These are phyloP conservation scores for Puccinia novopanici DNA, from an alignment of 1,284 basidiomycete species.

Conservation along the genomic window DNA sequence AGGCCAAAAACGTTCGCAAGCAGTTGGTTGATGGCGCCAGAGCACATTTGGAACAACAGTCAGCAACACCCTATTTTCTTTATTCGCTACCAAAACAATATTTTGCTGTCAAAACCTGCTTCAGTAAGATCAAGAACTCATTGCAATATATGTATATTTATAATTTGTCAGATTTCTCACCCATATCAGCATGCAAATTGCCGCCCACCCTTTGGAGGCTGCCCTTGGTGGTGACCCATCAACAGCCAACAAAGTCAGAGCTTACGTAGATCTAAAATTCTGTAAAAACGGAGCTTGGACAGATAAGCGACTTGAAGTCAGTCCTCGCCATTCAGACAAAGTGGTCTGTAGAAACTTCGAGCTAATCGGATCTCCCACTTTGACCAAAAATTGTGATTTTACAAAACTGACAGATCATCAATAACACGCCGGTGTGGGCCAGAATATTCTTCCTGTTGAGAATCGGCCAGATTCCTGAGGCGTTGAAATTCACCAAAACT, in stretches of 20 bases:
- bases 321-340: constrained; percentile 53
- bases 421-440: constrained; percentile 87
- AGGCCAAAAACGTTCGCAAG: constrained; percentile 58
- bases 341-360: neutral
- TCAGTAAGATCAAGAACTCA: neutral
- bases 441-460: constrained; percentile 86
- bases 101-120: constrained; percentile 41
- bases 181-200: constrained; percentile 80
- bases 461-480: constrained; percentile 78
- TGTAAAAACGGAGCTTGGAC: constrained; percentile 79
- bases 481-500: constrained; percentile 72
- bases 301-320: constrained; percentile 73
- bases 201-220: constrained; percentile 79
- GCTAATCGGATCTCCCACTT: neutral
- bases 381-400: neutral
- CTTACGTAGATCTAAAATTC: constrained; percentile 77
- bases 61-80: constrained; percentile 52
- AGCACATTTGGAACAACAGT: constrained; percentile 67
- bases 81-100: constrained; percentile 64
- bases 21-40: constrained; percentile 55
- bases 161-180: constrained; percentile 69
- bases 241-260: constrained; percentile 81
- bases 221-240: constrained; percentile 88
- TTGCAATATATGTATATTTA: too few species aligned
- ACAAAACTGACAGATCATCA: constrained; percentile 72